Base-by-base conservation (phyloP, 2,329 filamentous ascomycete genomes). In the Verticillium nubilum region DNA sequence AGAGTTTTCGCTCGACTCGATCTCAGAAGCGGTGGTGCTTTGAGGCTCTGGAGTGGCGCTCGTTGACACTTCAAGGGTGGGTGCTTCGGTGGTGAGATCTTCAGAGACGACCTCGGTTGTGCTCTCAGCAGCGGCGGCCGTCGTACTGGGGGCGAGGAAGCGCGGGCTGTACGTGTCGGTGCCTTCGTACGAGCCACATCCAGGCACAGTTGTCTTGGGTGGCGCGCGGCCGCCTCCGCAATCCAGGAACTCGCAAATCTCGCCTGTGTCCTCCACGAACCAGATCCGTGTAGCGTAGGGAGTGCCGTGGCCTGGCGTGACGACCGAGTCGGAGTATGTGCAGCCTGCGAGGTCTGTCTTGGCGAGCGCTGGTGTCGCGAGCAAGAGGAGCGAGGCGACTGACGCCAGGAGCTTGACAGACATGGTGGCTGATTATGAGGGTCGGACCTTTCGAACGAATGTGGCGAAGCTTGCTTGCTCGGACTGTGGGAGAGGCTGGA, bases 171-270 rank as follows among this genome's bases (percentile, higher is more conserved):
- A 50, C n/a, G 42, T 50, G 42, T 74, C 80, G 27, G 83, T 85
- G 63, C 85, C 85, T 2, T 68, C 66, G 75, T 88, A 87, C 4
- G 59, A 67, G 2, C 72, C 67, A 67, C 87, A 90, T 2, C 86
- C 86, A 1, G 86, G 86, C 25, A 86, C 81, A 27, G 78, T 81
- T 17, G 81, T 84, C 76, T 85, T 88, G 61, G 85, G 82, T 3
- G 86, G 84, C 9, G 86, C 87, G 53, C 82, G 79, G 59, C 86
- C 87, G 64, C 87, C 87, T 60, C 87, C 86, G 72, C 87, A 89
- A 79, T 89, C 86, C 65, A 86, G 78, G 62, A 84, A 68, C 12
- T 77, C 76, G 78, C 87, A 89, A 68, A 89, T 76, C 75, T 89
- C 86, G 68, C 86, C 85, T 19, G 81, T 84, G 64, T 74, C 84